These are phyloP conservation scores for Schwanniomyces sp. DNA, from an alignment of 805 yeast species.

Conservation along the genomic window DNA sequence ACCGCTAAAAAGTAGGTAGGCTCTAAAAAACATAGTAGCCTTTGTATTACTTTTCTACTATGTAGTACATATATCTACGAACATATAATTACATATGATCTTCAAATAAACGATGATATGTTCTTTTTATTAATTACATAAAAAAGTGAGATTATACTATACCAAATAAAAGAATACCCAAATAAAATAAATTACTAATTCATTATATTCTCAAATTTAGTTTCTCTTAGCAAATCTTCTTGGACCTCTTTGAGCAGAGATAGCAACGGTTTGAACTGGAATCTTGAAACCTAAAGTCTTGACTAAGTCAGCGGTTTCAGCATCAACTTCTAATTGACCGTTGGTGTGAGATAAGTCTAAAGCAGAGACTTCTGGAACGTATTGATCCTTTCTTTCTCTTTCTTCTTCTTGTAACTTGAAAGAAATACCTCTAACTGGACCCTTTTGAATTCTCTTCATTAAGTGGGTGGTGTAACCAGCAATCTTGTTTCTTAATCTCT, in stretches of 20 bases:
- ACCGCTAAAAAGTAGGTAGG: too few species aligned
- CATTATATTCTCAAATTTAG: constrained; percentile 37
- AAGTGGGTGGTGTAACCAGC: constrained; percentile 99
- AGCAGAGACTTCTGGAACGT: constrained; percentile 99
- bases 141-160: constrained; percentile 9
- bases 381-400: constrained; percentile 99
- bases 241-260: constrained; percentile 84
- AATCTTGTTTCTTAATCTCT: constrained; percentile 99
- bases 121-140: constrained; percentile 13
- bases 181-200: constrained; percentile 5
- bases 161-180: constrained; percentile 8
- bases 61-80: too few species aligned
- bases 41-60: too few species aligned
- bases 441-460: constrained; percentile 99
- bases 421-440: constrained; percentile 99
- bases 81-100: too few species aligned
- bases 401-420: constrained; percentile 99
- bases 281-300: constrained; percentile 87
- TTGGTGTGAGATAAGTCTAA: constrained; percentile 95
- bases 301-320: constrained; percentile 94
- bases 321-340: constrained; percentile 95
- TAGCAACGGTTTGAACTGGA: constrained; percentile 82
- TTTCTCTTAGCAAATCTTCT: constrained; percentile 93
- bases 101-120: constrained; percentile 5
- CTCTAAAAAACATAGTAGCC: too few species aligned